Evolutionary conservation across 2,329 filamentous ascomycete genomes (phyloP).

Genomic region (Helotiales sp.): DNA sequence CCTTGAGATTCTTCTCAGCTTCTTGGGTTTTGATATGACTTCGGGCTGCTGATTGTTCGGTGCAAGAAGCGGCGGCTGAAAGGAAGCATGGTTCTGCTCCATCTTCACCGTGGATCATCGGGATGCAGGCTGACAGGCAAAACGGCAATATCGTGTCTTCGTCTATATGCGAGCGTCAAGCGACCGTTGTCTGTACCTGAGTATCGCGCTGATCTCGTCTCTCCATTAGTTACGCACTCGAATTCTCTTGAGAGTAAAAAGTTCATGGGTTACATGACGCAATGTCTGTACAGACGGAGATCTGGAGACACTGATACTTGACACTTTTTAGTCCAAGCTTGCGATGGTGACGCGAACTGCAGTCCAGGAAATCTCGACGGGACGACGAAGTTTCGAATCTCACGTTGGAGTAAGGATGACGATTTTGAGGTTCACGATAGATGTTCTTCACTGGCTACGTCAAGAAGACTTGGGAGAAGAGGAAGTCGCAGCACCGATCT

Average conservation of each 20-base stretch:
- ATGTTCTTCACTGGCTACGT: neutral
- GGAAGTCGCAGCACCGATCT: neutral
- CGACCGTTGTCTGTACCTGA: neutral
- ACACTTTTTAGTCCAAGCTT: neutral
- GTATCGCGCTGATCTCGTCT: neutral
- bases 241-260: neutral
- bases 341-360: neutral
- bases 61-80: neutral
- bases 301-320: neutral
- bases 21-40: slow-evolving; percentile 3
- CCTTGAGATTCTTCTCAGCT: neutral
- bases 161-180: neutral
- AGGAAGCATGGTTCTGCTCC: slow-evolving; percentile 5
- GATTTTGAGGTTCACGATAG: neutral
- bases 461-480: neutral
- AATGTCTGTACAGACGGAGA: neutral
- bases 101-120: neutral
- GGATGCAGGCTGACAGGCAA: neutral
- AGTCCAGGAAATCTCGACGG: neutral
- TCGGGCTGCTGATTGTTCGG: slow-evolving; percentile 5
- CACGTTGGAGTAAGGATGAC: neutral
- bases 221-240: neutral
- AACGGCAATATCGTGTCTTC: neutral
- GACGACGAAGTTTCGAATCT: neutral
- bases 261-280: neutral